Evolutionary conservation across 2,329 filamentous ascomycete genomes (phyloP).

Genomic region (Annulohypoxylon truncatum): DNA sequence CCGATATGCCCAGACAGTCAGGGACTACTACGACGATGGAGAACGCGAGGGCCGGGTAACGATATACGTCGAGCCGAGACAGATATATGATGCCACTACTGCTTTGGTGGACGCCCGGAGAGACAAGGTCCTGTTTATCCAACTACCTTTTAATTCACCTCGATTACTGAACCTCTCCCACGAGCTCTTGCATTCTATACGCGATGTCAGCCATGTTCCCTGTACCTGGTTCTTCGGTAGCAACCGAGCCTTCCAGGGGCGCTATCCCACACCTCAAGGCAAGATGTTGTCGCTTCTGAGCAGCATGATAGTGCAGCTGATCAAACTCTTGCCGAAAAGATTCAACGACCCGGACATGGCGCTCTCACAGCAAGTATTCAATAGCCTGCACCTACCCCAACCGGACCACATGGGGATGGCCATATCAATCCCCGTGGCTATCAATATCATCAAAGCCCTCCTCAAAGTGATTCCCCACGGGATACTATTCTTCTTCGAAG

Average conservation of each 20-base stretch:
- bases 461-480: neutral
- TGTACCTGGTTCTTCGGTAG: conserved; percentile 7
- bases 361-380: neutral
- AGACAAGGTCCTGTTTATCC: neutral
- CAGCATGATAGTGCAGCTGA: conserved; percentile 5
- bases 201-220: neutral
- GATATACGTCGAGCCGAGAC: neutral
- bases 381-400: neutral
- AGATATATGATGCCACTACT: neutral
- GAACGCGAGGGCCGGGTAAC: neutral
- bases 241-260: neutral
- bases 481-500: neutral
- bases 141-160: neutral
- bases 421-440: neutral
- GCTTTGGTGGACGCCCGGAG: neutral
- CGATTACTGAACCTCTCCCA: neutral
- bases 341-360: neutral
- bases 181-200: neutral
- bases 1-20: neutral
- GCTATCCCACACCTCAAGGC: neutral
- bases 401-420: neutral
- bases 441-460: conserved; percentile 2
- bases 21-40: neutral
- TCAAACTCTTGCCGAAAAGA: neutral
- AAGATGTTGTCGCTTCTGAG: neutral